Conservation (phyloP, 1,284 basidiomycete genomes). For the Microbotryum lychnidis-dioicae region DNA sequence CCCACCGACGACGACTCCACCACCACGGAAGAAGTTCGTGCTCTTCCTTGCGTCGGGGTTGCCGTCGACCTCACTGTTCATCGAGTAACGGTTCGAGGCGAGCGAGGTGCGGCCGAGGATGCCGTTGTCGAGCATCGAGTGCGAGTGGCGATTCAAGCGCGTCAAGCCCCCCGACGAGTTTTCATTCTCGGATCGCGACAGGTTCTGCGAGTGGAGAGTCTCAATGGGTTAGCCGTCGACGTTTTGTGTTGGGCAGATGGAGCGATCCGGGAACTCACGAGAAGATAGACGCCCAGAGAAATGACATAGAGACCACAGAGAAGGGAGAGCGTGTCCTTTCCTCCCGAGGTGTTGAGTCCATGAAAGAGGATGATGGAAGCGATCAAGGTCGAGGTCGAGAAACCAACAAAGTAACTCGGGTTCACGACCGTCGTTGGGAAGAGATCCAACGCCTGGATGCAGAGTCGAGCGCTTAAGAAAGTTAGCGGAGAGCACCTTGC, state of each 20-base stretch:
- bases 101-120: not conserved
- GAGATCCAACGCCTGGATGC: constrained; percentile 66
- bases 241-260: not conserved
- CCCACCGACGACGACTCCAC: constrained; percentile 13
- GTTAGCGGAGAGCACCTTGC: too few relatives aligned
- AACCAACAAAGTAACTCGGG: constrained; percentile 97
- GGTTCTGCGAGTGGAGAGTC: constrained; percentile 8
- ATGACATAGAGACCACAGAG: constrained; percentile 80
- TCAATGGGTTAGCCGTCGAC: too few relatives aligned
- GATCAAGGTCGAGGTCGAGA: constrained; percentile 90
- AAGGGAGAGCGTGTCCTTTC: constrained; percentile 71
- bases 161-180: not conserved
- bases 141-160: not conserved
- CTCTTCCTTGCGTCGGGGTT: not conserved
- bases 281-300: constrained; percentile 59
- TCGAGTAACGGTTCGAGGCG: constrained; percentile 10
- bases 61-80: constrained; percentile 7
- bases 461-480: not conserved
- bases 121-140: constrained; percentile 16
- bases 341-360: constrained; percentile 86
- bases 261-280: not conserved
- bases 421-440: constrained; percentile 89
- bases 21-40: constrained; percentile 11
- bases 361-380: constrained; percentile 94
- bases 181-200: constrained; percentile 27